Base-by-base conservation (phyloP, 1,284 basidiomycete genomes). In the Fistulinella staudtii region DNA sequence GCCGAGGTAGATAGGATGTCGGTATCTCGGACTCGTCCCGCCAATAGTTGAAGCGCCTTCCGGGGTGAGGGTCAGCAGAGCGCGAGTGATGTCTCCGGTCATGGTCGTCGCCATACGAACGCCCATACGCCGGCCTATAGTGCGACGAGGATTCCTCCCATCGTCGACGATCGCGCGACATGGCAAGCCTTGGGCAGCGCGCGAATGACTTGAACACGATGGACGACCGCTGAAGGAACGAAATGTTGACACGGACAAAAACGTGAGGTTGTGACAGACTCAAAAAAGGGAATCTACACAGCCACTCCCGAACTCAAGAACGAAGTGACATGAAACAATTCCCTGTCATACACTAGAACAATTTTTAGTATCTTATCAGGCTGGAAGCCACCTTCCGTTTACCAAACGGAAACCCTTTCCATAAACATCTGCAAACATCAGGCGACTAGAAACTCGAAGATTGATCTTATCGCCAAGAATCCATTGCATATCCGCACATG, bases 21-120 rank as follows among this genome's bases (percentile, higher is more conserved):
- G 41, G 36, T 1, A n/a, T n/a, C 11, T 23, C 17, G 28, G 35
- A 1, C 20, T 55, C 51, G 13, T 59, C 57, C 14, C 46, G 40
- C 57, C 60, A 59, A n/a, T 63, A 59, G 31, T 59, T 49, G 40
- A 54, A 54, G 18, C 34, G 38, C 25, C 37, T 42, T 9, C 47
- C 35, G 18, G 33, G 29, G n/a, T 7, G n/a, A 36, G 17, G 1
- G n/a, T 41, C 49, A 5, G 28, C 33, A 14, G 46, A 27, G 13
- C 50, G 50, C 24, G 41, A 6, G 18, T 50, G 45, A 28, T 22
- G 49, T 29, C 47, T 39, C 39, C 45, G 17, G 30, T 14, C 33
- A 37, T 50, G 24, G 34, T 43, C 51, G 20, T 52, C 45, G 28
- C 9, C 13, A 33, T 46, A 25, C 42, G 35, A 21, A 13, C 22